A percentile compares a stretch with the other conserved stretches of the same genome.
These are phyloP conservation scores for Eimeria nieschulzi DNA, from an alignment of 169 alveolate genomes.

Conservation along the genomic window DNA sequence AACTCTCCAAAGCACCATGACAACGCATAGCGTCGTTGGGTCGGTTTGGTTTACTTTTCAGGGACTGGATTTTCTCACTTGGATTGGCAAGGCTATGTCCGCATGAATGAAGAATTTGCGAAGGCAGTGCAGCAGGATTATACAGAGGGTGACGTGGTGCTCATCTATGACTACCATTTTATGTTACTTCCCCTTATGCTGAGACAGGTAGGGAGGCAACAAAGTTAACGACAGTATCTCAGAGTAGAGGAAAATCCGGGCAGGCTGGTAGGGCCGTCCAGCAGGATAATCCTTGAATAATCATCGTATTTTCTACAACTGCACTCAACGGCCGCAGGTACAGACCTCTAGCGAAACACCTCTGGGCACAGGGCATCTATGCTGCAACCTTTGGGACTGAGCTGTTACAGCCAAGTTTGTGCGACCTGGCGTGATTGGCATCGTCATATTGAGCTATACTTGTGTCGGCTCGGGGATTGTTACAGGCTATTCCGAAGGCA, in stretches of 20 bases:
- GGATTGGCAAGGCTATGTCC: slow-evolving; percentile 54
- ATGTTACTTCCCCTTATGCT: slow-evolving; percentile 69
- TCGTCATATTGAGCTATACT: too few relatives aligned
- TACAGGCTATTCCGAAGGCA: slow-evolving; percentile 18
- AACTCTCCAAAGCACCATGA: neutral
- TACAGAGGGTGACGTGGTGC: slow-evolving; percentile 47
- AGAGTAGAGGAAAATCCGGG: slow-evolving; percentile 12
- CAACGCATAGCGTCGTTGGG: too few relatives aligned
- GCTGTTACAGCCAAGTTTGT: too few relatives aligned
- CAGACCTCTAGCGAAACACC: too few relatives aligned
- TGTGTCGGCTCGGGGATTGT: too few relatives aligned
- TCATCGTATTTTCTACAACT: too few relatives aligned
- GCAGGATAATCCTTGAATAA: too few relatives aligned
- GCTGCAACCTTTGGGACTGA: too few relatives aligned
- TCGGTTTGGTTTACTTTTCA: neutral
- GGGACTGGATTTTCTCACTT: slow-evolving; percentile 38
- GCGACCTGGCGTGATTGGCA: too few relatives aligned
- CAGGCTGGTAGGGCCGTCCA: too few relatives aligned
- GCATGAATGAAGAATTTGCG: slow-evolving; percentile 7
- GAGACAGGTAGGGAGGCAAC: slow-evolving; percentile 25
- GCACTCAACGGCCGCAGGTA: too few relatives aligned
- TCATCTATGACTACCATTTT: slow-evolving; percentile 69
- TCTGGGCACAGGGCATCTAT: too few relatives aligned
- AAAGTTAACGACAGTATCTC: neutral
- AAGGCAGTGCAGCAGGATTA: neutral